Evolutionary conservation across 2,329 filamentous ascomycete species (phyloP), one percentile per base, ranked within the genome.

Genomic region (Endoconidiophora polonica): DNA sequence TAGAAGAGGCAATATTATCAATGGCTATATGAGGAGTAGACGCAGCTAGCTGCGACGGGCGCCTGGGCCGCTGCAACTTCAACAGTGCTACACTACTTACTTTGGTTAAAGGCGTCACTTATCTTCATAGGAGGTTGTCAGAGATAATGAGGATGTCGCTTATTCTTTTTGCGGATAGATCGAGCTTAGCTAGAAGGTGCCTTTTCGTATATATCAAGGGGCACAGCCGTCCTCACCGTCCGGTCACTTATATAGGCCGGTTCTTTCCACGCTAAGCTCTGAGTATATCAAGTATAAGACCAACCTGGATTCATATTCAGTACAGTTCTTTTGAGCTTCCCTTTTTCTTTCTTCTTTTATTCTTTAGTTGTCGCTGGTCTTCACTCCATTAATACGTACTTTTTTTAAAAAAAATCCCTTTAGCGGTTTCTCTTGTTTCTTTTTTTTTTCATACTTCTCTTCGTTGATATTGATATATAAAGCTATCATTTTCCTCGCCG

Each of bases 291-390:
- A 33, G 29, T 33, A 33, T 33, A 33, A 33, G 29, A 33, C 29
- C 7, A 12, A 12, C 29, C 38, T 39, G 16, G 23, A 14, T 16
- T n/a, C 5, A 12, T 4, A 37, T 22, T 38, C 16, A 16, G 36
- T 38, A n/a, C 44, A 22, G 22, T 48, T 36, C 20, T 55, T 45
- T 42, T 40, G 33, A 46, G 16, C 39, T 46, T 24, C 23, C 38
- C 37, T 24, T 48, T 12, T 40, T 41, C 10, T 36, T 33, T 22
- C 22, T 4, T 39, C 26, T 24, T 41, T 10, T 47, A 9, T 23
- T 26, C 23, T 22, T 44, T 33, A 33, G 41, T 40, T 26, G 41
- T 41, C 38, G 42, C 48, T 44, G 40, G 42, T 49, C 48, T 41
- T 24, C 38, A 44, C 20, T 33, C 20, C 39, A 26, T 12, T 33